Base-by-base conservation (phyloP, 2,329 filamentous ascomycete genomes). In the Fusarium praegraminearum region DNA sequence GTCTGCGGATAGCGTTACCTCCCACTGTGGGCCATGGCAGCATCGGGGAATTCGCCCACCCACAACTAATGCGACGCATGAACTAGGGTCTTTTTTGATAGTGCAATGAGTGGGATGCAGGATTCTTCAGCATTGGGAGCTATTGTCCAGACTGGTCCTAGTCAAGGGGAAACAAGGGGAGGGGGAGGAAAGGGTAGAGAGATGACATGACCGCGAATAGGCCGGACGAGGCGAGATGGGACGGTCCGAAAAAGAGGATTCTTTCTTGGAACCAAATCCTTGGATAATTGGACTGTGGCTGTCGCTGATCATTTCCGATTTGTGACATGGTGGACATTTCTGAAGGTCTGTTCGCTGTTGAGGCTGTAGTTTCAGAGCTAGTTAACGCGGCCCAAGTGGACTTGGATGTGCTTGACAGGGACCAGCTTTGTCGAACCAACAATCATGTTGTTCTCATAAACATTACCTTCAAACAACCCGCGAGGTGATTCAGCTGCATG, bases 261-360 rank as follows among this genome's bases (percentile, higher is more conserved):
- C 36, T 40, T 43, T n/a, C 5, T 13, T 46, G 41, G 52, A 51
- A 40, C 24, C 49, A 13, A 40, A 51, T 51, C 52, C 41, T n/a
- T 47, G 41, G 44, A 46, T 7, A 33, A 38, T 44, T 47, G 52
- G 55, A 41, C 8, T 53, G 33, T 58, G 62, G 62, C 58, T 40
- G 20, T 36, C 26, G 62, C 28, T 50, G 61, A 61, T 65, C 61
- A 45, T 59, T 65, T 45, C 43, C 38, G 7, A 7, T 33, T 28
- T 12, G 15, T 30, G 35, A 30, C 15, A 15, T 35, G 12, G 28
- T 32, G 44, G 44, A 32, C 53, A 38, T 30, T 58, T 28, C 20
- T 24, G 26, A 28, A 40, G n/a, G 49, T 30, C 49, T 51, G 49
- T 41, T 51, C 33, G 9, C 7, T 51, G 49, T 24, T 51, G 35